phyloP scores from a whole-genome alignment of 2,329 filamentous ascomycete genomes.

The Elsinoe fawcettii region DNA sequence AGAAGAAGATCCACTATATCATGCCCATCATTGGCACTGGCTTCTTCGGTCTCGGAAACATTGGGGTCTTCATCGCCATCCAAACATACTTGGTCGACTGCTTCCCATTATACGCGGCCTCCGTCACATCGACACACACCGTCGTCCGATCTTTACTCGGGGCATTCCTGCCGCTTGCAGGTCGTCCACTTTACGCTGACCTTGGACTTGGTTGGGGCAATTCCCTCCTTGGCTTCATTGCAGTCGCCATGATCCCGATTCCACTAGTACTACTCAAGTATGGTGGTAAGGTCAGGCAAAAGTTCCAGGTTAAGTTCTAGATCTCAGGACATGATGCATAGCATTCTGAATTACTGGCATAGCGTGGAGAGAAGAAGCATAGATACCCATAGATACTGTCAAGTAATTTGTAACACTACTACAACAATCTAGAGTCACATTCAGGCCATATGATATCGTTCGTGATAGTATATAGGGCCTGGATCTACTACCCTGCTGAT shows the following conservation, averaged over 20 bases:
- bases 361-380: neutral
- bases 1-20: constrained; percentile 24
- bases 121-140: constrained; percentile 57
- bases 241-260: constrained; percentile 42
- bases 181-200: constrained; percentile 50
- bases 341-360: neutral
- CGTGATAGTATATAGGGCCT: too few species aligned
- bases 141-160: constrained; percentile 50
- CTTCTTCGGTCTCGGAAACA: constrained; percentile 23
- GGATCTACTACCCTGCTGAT: too few species aligned
- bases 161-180: constrained; percentile 51
- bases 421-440: neutral
- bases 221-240: constrained; percentile 46
- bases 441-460: neutral
- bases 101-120: constrained; percentile 52
- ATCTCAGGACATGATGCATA: constrained; percentile 16
- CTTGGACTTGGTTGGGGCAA: constrained; percentile 57
- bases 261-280: constrained; percentile 39
- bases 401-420: neutral
- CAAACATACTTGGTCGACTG: constrained; percentile 58
- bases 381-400: neutral
- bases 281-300: constrained; percentile 37
- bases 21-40: constrained; percentile 26
- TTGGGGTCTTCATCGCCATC: constrained; percentile 25
- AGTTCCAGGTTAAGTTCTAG: constrained; percentile 12